A percentile compares a stretch with the other conserved stretches of the same genome.
phyloP scores from a whole-genome alignment of 2,329 filamentous ascomycete genomes.

The Cytospora leucostoma region DNA sequence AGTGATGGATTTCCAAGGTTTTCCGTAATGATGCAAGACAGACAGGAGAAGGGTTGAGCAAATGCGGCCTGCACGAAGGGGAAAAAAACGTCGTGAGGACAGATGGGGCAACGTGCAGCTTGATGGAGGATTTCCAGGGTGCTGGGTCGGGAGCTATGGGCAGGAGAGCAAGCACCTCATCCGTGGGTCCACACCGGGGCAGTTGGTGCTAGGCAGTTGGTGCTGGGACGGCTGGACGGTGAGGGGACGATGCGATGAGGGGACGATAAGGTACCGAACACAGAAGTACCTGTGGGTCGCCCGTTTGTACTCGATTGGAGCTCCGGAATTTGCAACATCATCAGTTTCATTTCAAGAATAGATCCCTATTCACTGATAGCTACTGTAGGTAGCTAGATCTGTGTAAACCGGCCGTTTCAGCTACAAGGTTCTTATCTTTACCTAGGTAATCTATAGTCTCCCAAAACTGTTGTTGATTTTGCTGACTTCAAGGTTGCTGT shows the following conservation, averaged over 20 bases:
- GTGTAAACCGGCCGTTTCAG: no score
- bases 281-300: background rate
- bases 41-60: constrained; percentile 2
- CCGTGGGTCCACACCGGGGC: constrained; percentile 7
- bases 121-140: constrained; percentile 22
- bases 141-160: constrained; percentile 23
- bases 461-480: constrained; percentile 8
- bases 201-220: background rate
- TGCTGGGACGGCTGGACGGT: constrained; percentile 14
- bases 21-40: background rate
- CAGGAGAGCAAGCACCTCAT: constrained; percentile 17
- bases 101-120: constrained; percentile 15
- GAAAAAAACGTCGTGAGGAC: constrained; percentile 19
- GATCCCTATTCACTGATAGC: no score
- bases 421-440: no score
- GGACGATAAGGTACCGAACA: constrained; percentile 19
- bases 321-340: no score
- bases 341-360: no score
- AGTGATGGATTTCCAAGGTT: background rate
- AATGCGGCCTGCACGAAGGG: constrained; percentile 6
- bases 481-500: background rate
- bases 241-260: constrained; percentile 7
- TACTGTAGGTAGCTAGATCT: background rate
- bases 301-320: background rate
- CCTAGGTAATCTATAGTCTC: background rate